A percentile compares a stretch with the other conserved stretches of the same genome.
Conservation (phyloP, 2,329 filamentous ascomycete species). For the Talaromyces sp. region DNA sequence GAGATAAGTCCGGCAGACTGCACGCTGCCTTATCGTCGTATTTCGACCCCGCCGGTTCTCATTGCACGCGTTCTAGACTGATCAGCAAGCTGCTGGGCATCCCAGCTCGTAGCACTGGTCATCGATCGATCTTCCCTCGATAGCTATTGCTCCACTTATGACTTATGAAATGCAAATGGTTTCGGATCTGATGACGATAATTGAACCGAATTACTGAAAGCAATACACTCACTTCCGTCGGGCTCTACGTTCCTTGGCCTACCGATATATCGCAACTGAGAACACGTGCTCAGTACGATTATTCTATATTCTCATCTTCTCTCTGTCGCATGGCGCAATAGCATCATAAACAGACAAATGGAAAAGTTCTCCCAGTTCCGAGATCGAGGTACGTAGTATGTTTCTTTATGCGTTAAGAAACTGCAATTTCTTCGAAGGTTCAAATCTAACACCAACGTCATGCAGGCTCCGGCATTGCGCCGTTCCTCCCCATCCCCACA, state of each 20-base stretch:
- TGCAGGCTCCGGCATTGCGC: constrained; percentile 87
- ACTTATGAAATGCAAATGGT: not conserved
- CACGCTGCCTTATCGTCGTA: not conserved
- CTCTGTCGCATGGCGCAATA: constrained; percentile 4
- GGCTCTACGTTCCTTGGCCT: not conserved
- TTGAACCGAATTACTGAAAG: not conserved
- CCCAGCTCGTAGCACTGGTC: not conserved
- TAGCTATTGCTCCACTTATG: not conserved
- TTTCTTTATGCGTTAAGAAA: not conserved
- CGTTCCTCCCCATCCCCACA: constrained; percentile 80
- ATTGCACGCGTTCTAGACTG: not conserved
- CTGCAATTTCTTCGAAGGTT: not conserved
- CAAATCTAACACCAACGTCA: constrained; percentile 1
- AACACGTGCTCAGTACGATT: not conserved
- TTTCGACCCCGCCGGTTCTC: not conserved
- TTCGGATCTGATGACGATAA: not conserved
- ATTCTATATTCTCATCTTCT: not conserved
- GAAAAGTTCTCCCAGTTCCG: constrained; percentile 94
- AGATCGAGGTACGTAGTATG: constrained; percentile 65
- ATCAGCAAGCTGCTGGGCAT: not conserved
- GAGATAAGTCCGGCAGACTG: not conserved
- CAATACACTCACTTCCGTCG: not conserved
- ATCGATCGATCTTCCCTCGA: not conserved
- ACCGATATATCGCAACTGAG: not conserved
- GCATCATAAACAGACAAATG: constrained; percentile 51